Percentiles rank a stretch among this genome's conserved stretches.
These are phyloP conservation scores for thale cress (Arabidopsis thaliana) DNA, from an alignment of 345 rosid genomes.

Conservation along the genomic window TAIR10.1 NC_003076.8:20654501-20655000, in stretches of 20 bases:
- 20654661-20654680: background rate
- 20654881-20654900: slow-evolving; percentile 38
- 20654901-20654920: slow-evolving; percentile 4
- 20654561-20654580: slow-evolving; percentile 49
- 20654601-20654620: slow-evolving; percentile 57
- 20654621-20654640: background rate
- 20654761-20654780: slow-evolving; percentile 81
- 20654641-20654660: background rate
- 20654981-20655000: slow-evolving; percentile 1
- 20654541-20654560: slow-evolving; percentile 27
- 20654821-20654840: background rate
- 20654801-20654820: slow-evolving; percentile 63
- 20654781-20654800: slow-evolving; percentile 64
- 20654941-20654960: background rate
- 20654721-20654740: slow-evolving; percentile 68
- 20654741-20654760: slow-evolving; percentile 68
- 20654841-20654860: slow-evolving; percentile 7
- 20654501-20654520: background rate
- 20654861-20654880: slow-evolving; percentile 15
- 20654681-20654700: slow-evolving; percentile 53
- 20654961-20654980: background rate
- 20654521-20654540: slow-evolving; percentile 51
- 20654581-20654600: slow-evolving; percentile 55
- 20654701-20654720: slow-evolving; percentile 57
- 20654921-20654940: slow-evolving; percentile 20